These are phyloP conservation scores for Xylariaceae sp. DNA, from an alignment of 2,329 filamentous ascomycete species.

Conservation along the genomic window DNA sequence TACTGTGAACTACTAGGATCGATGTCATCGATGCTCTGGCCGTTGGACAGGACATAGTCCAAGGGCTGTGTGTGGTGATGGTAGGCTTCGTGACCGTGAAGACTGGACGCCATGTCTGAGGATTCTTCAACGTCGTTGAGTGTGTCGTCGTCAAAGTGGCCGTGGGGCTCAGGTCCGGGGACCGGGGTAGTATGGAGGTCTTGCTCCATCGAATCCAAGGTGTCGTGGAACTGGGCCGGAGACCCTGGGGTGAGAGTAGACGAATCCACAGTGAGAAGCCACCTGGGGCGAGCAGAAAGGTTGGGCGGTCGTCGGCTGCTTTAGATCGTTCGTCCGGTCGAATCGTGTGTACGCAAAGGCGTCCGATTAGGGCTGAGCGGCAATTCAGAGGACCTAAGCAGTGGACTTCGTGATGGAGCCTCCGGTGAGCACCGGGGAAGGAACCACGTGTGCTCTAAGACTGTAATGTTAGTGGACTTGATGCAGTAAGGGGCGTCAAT, in stretches of 20 bases:
- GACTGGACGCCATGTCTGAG: conserved; percentile 33
- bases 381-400: conserved; percentile 19
- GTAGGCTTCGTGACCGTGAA: conserved; percentile 29
- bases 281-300: conserved; percentile 1
- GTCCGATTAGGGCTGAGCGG: conserved; percentile 21
- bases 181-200: conserved; percentile 27
- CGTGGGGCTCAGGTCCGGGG: conserved; percentile 22
- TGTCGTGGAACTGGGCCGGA: conserved; percentile 49
- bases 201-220: conserved; percentile 48
- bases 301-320: conserved; percentile 9
- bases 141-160: conserved; percentile 47
- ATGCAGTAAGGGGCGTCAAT: conserved; percentile 13
- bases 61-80: conserved; percentile 46
- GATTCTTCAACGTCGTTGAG: conserved; percentile 46
- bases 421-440: conserved; percentile 20
- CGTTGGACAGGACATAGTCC: conserved; percentile 43
- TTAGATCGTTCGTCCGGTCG: conserved; percentile 9
- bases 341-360: conserved; percentile 16
- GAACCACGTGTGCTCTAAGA: conserved; percentile 20
- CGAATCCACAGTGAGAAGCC: conserved; percentile 43
- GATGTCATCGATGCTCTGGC: conserved; percentile 30
- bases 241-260: conserved; percentile 45
- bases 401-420: conserved; percentile 19
- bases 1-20: conserved; percentile 42
- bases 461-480: conserved; percentile 17